Evolutionary conservation across 2,329 filamentous ascomycete genomes (phyloP), one percentile per base, ranked within the genome.

Genomic region (Cordyceps cateniannulata): DNA sequence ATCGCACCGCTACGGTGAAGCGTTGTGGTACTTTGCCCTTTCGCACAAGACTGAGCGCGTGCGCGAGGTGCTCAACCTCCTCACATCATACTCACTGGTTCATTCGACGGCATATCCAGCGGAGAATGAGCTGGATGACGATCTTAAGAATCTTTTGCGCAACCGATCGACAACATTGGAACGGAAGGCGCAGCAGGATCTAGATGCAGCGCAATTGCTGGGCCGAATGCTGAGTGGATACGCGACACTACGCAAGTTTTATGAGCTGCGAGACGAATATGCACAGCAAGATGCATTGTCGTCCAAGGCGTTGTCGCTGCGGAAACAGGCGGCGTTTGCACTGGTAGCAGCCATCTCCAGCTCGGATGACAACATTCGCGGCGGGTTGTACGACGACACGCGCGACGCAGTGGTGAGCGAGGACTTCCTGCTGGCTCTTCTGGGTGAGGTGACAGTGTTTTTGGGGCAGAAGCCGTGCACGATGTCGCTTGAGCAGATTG

Each of bases 161-260:
- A 85, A 88, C 56, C 89, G 92, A 14, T 88, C 87, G 66, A 75
- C 83, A 16, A 88, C 89, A 0, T 79, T 98, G 3, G 85, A 87
- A 60, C 79, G 84, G 32, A 85, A 93, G 58, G 89, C 90, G 6
- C 81, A 83, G 27, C 82, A 88, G 58, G 93, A 97, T 67, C 77
- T 89, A 35, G 88, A 93, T 69, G 93, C 91, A 8, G 93, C 93
- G 9, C 83, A 90, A 66, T 83, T 96, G 12, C 80, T 98, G 3
- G 90, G 93, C 51, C 89, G 88, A 63, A 88, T 93, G 75, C 85
- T 97, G 10, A 95, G 90, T 71, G 93, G 93, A 24, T 98, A 98
- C 69, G 93, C 93, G 24, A 96, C 92, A 0, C 79, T 98, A 22
- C 89, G 93, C 40, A 88, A 87, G 66, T 97, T 93, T 77, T 98